phyloP scores from a whole-genome alignment of 257 asterid species.

The Solanum etuberosum region DNA sequence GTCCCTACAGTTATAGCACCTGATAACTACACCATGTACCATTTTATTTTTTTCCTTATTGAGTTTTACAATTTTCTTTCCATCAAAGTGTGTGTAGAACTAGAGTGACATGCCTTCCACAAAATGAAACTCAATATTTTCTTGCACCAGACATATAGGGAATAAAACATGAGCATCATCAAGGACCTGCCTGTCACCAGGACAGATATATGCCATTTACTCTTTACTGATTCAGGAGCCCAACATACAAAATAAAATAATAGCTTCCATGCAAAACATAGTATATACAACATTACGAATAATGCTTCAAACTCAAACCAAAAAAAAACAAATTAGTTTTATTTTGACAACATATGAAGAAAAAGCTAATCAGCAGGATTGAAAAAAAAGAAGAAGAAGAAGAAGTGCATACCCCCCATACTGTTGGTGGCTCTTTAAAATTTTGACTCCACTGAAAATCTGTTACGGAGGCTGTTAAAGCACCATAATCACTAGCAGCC shows the following conservation, averaged over 20 bases:
- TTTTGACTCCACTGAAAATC: slow-evolving; percentile 98
- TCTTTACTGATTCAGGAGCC: neutral
- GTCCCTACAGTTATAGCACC: neutral
- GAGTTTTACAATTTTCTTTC: neutral
- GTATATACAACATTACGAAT: neutral
- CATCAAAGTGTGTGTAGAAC: neutral
- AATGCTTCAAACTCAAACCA: neutral
- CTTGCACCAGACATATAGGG: neutral
- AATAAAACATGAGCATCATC: neutral
- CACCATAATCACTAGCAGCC: slow-evolving; percentile 97
- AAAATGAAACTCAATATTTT: neutral
- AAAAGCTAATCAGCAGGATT: neutral
- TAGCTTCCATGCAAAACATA: neutral
- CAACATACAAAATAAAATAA: neutral
- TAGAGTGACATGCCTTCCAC: neutral
- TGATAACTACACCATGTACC: neutral
- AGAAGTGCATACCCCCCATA: slow-evolving; percentile 74
- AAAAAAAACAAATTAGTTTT: neutral
- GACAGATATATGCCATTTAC: neutral
- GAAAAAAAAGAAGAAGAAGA: no score
- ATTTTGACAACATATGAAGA: neutral
- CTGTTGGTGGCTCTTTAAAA: slow-evolving; percentile 90
- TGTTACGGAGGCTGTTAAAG: slow-evolving; percentile 82
- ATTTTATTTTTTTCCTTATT: neutral
- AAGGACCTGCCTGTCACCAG: neutral